These are phyloP conservation scores for Musa schizocarpa DNA, from an alignment of 176 grass and related monocot genomes.

Conservation along the genomic window DNA sequence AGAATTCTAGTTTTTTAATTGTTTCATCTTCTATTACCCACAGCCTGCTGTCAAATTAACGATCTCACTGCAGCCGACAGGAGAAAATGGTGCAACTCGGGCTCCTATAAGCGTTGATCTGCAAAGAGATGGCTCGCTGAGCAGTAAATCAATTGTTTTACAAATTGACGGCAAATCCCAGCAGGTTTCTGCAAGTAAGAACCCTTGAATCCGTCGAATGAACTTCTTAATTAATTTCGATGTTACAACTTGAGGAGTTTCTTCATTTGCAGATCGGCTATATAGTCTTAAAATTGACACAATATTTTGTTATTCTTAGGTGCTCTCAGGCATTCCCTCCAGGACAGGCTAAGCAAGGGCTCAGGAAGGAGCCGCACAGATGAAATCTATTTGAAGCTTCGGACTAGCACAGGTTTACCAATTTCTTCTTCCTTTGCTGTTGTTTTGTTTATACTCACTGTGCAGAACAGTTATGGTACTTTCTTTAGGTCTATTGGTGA, in stretches of 20 bases:
- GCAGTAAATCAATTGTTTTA: conserved; percentile 50
- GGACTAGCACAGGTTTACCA: conserved; percentile 4
- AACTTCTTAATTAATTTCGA: neutral
- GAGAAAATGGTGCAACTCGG: conserved; percentile 79
- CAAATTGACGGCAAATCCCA: conserved; percentile 73
- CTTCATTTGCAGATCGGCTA: neutral
- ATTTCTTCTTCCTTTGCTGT: neutral
- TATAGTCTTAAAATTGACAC: neutral
- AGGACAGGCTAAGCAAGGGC: conserved; percentile 62
- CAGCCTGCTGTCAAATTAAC: neutral
- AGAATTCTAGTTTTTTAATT: neutral
- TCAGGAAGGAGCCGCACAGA: conserved; percentile 14
- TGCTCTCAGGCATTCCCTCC: conserved; percentile 76
- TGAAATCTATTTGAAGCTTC: conserved; percentile 15
- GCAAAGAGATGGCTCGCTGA: conserved; percentile 53
- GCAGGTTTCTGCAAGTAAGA: conserved; percentile 75
- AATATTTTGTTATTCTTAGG: conserved; percentile 24
- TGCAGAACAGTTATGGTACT: conserved; percentile 11
- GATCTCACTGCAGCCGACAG: conserved; percentile 41
- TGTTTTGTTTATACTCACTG: conserved; percentile 29
- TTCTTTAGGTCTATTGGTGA: neutral
- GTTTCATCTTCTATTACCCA: neutral
- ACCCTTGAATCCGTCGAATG: neutral
- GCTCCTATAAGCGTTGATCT: conserved; percentile 54
- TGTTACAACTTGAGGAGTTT: neutral